These are phyloP conservation scores for Ceriops tagal DNA, from an alignment of 345 rosid genomes.

Conservation along the genomic window DNA sequence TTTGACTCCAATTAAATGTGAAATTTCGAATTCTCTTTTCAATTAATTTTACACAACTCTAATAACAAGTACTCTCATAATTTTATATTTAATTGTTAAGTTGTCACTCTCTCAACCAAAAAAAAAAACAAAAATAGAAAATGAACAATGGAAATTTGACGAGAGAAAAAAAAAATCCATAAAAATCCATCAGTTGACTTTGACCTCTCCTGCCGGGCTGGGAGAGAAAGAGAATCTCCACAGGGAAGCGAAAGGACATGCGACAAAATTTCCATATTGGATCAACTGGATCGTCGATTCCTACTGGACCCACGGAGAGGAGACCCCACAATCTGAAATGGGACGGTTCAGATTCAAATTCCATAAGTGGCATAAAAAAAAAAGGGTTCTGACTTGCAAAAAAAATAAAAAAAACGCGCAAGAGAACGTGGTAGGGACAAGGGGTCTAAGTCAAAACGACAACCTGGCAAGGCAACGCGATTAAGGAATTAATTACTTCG, in stretches of 20 bases:
- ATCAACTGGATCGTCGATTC: slow-evolving; percentile 9
- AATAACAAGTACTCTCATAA: too few species aligned
- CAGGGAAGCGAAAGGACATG: not conserved
- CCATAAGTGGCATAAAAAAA: not conserved
- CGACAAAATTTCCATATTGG: not conserved
- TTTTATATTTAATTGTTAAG: too few species aligned
- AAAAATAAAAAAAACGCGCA: not conserved
- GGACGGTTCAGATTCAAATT: not conserved
- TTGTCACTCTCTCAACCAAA: too few species aligned
- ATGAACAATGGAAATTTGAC: too few species aligned
- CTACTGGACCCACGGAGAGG: not conserved
- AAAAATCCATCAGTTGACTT: too few species aligned
- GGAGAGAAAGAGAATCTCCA: not conserved
- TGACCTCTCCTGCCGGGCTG: too few species aligned
- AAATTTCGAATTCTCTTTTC: too few species aligned
- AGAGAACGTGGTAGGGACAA: not conserved
- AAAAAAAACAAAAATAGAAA: too few species aligned
- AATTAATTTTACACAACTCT: too few species aligned
- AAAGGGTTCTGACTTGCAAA: not conserved
- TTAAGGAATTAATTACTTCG: not conserved
- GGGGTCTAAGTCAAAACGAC: not conserved
- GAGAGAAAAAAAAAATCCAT: too few species aligned
- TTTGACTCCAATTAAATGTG: too few species aligned
- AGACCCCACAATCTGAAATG: not conserved
- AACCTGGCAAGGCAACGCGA: not conserved